phyloP scores from a whole-genome alignment of 179 eudicot species.

The Gypsophila paniculata region DNA sequence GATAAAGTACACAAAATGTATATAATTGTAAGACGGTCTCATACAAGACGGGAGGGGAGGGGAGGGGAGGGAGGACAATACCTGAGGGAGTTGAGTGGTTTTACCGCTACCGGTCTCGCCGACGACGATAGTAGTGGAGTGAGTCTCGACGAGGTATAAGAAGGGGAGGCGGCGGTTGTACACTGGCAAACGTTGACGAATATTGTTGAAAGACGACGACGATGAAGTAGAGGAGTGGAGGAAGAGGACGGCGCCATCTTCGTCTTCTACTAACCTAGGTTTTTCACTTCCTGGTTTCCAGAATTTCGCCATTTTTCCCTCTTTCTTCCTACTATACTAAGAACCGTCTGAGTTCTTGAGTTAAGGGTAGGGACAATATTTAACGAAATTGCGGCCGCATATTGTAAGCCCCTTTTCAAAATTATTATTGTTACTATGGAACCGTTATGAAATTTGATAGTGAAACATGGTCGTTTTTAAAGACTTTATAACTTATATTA shows the following conservation, averaged over 20 bases:
- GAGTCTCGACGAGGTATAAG: slow-evolving; percentile 78
- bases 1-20: too few relatives aligned
- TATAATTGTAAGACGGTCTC: too few relatives aligned
- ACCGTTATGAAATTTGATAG: too few relatives aligned
- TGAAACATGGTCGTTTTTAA: too few relatives aligned
- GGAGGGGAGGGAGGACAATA: too few relatives aligned
- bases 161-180: slow-evolving; percentile 59
- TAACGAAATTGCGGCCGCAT: too few relatives aligned
- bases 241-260: slow-evolving; percentile 78
- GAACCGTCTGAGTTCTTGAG: too few relatives aligned
- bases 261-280: slow-evolving; percentile 85
- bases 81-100: slow-evolving; percentile 97
- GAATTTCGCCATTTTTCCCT: slow-evolving; percentile 53
- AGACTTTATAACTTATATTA: too few relatives aligned
- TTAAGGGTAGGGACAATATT: too few relatives aligned
- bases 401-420: too few relatives aligned
- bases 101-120: slow-evolving; percentile 98
- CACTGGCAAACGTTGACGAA: slow-evolving; percentile 77
- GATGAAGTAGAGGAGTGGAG: slow-evolving; percentile 29
- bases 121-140: slow-evolving; percentile 68
- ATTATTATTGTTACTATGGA: too few relatives aligned
- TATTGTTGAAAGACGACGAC: slow-evolving; percentile 57
- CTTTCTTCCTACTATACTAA: background rate
- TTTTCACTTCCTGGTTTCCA: slow-evolving; percentile 94
- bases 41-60: too few relatives aligned